Evolutionary conservation across 768 basidiomycete genomes (phyloP).

Genomic region (Trametes punicea): DNA sequence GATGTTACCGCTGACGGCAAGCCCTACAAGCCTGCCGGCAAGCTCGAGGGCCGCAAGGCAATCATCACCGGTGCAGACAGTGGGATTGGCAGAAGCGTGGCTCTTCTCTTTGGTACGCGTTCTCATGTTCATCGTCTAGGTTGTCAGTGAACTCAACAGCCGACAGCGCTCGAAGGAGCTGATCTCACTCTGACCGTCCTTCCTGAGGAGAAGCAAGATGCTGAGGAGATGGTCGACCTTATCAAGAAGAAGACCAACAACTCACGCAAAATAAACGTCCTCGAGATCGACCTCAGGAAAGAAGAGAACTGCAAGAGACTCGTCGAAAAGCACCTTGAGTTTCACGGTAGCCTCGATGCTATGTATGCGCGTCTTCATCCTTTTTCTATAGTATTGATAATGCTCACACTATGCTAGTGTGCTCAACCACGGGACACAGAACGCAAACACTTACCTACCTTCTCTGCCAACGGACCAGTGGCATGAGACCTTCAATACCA

Average conservation of each 20-base stretch:
- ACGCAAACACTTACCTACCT: constrained; percentile 36
- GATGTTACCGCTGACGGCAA: constrained; percentile 43
- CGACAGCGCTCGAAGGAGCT: constrained; percentile 35
- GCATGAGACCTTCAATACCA: constrained; percentile 38
- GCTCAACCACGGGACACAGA: constrained; percentile 45
- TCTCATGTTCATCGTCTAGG: not conserved
- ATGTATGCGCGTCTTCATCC: constrained; percentile 30
- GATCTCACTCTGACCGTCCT: constrained; percentile 32
- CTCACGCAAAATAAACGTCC: constrained; percentile 35
- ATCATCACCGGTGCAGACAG: constrained; percentile 51
- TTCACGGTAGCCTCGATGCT: constrained; percentile 37
- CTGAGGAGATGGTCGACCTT: constrained; percentile 33
- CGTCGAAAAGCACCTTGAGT: constrained; percentile 37
- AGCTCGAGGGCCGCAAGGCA: constrained; percentile 45
- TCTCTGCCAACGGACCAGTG: constrained; percentile 41
- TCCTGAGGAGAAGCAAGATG: constrained; percentile 39
- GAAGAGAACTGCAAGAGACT: constrained; percentile 38
- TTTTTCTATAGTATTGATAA: not conserved
- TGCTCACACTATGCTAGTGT: constrained; percentile 25
- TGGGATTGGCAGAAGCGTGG: constrained; percentile 44
- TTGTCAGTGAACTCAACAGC: not conserved
- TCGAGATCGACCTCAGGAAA: constrained; percentile 37
- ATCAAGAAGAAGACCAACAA: constrained; percentile 40
- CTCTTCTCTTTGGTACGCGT: constrained; percentile 37
- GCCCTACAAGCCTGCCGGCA: constrained; percentile 43